Conservation (phyloP, 1,284 basidiomycete genomes). For the Microbotryomycetes sp. region DNA sequence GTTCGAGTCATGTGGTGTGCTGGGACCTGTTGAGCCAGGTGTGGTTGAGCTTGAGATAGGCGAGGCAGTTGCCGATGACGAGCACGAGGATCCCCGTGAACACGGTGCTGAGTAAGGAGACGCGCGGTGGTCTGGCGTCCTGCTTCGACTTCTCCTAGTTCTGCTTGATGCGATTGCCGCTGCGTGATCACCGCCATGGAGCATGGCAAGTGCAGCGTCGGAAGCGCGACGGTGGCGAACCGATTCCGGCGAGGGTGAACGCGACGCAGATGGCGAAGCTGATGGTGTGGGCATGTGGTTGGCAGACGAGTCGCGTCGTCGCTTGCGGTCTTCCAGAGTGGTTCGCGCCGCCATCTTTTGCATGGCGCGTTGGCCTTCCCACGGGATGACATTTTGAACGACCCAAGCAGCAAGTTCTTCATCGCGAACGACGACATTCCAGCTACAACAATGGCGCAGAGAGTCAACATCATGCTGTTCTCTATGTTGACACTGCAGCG, state of each 20-base stretch:
- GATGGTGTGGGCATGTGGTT: conserved; percentile 13
- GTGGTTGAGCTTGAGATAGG: conserved; percentile 2
- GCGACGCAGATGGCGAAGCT: conserved; percentile 23
- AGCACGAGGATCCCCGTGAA: conserved; percentile 9
- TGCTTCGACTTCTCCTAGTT: not conserved
- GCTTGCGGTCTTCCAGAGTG: conserved; percentile 30
- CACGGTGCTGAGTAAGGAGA: conserved; percentile 24
- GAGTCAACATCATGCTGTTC: not conserved
- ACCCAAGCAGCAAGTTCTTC: conserved; percentile 49
- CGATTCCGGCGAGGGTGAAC: conserved; percentile 26
- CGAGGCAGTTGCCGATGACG: conserved; percentile 21
- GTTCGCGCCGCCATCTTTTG: conserved; percentile 18
- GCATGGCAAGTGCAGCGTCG: conserved; percentile 30
- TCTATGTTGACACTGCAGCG: not conserved
- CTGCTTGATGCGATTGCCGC: conserved; percentile 1
- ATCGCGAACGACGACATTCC: conserved; percentile 75
- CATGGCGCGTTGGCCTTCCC: conserved; percentile 24
- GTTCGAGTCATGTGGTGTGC: not conserved
- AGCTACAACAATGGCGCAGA: conserved; percentile 46
- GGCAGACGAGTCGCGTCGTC: conserved; percentile 22
- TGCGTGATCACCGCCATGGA: conserved; percentile 14
- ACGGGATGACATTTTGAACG: conserved; percentile 21
- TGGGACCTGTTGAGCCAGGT: not conserved
- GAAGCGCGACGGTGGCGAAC: conserved; percentile 30
- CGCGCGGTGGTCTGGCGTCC: conserved; percentile 14